These are phyloP conservation scores for Ophiostoma ips DNA, from an alignment of 2,329 filamentous ascomycete genomes.

Conservation along the genomic window DNA sequence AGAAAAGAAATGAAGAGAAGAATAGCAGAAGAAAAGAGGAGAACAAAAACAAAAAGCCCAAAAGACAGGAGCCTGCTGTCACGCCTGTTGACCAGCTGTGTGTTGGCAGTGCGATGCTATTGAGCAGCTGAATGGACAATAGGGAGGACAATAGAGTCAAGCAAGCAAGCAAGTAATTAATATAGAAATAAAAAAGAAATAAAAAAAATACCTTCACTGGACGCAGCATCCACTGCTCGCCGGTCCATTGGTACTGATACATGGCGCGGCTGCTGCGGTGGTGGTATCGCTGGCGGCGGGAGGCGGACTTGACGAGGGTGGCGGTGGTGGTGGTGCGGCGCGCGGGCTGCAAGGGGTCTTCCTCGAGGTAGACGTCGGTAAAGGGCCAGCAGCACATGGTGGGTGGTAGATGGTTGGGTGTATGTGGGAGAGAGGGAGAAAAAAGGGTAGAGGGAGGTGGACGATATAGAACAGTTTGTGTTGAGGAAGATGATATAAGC, in stretches of 20 bases:
- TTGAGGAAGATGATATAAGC: too few relatives aligned
- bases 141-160: not conserved
- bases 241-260: slow-evolving; percentile 29
- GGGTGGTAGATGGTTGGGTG: not conserved
- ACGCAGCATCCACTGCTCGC: slow-evolving; percentile 22
- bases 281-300: not conserved
- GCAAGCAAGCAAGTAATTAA: too few relatives aligned
- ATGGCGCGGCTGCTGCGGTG: slow-evolving; percentile 4
- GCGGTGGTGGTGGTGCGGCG: slow-evolving; percentile 8
- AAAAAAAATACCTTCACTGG: slow-evolving; percentile 23
- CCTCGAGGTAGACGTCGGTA: slow-evolving; percentile 14
- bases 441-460: too few relatives aligned
- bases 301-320: slow-evolving; percentile 11
- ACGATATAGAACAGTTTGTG: too few relatives aligned
- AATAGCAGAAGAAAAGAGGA: not conserved
- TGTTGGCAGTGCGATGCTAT: not conserved
- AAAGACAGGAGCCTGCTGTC: too few relatives aligned
- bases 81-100: too few relatives aligned
- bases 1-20: not conserved
- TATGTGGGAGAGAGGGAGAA: too few relatives aligned
- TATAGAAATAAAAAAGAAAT: not conserved
- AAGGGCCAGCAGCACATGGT: slow-evolving; percentile 39
- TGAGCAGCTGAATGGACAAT: not conserved
- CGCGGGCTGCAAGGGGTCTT: slow-evolving; percentile 13
- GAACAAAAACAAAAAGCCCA: too few relatives aligned